phyloP scores from a whole-genome alignment of 805 yeast species.

The Zygoascus flipseniorum region DNA sequence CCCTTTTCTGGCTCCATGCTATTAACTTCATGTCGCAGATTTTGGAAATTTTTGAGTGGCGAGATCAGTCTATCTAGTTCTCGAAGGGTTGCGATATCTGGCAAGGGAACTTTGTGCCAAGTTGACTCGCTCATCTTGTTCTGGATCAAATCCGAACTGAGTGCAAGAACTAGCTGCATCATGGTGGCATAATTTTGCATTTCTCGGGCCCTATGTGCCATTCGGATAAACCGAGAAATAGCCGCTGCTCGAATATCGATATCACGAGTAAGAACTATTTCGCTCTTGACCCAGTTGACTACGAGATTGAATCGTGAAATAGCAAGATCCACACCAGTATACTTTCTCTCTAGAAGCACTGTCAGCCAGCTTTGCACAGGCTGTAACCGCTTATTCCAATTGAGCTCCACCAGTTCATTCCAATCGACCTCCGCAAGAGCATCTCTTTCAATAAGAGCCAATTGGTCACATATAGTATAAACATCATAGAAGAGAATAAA shows the following conservation, averaged over 20 bases:
- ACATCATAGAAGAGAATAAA: slow-evolving; percentile 72
- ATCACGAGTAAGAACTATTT: slow-evolving; percentile 61
- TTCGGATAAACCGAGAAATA: slow-evolving; percentile 77
- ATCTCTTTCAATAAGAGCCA: slow-evolving; percentile 83
- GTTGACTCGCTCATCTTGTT: slow-evolving; percentile 45
- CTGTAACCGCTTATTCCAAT: slow-evolving; percentile 58
- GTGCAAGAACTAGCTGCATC: slow-evolving; percentile 79
- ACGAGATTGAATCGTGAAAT: slow-evolving; percentile 79
- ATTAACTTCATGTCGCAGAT: slow-evolving; percentile 55
- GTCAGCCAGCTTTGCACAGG: slow-evolving; percentile 81
- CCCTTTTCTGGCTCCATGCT: slow-evolving; percentile 59
- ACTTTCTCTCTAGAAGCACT: slow-evolving; percentile 47
- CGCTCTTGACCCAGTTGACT: slow-evolving; percentile 89
- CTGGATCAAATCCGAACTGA: slow-evolving; percentile 57
- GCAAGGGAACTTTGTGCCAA: slow-evolving; percentile 66
- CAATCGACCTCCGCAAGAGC: slow-evolving; percentile 80
- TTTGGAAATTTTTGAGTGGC: slow-evolving; percentile 63
- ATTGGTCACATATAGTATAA: slow-evolving; percentile 60
- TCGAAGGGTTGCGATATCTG: slow-evolving; percentile 60
- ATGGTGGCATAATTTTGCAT: slow-evolving; percentile 79
- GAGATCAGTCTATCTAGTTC: slow-evolving; percentile 64
- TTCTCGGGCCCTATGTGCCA: slow-evolving; percentile 65
- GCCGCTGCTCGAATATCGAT: slow-evolving; percentile 54
- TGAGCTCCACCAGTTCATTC: slow-evolving; percentile 74
- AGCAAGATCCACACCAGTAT: slow-evolving; percentile 72